Base-by-base conservation (phyloP, 2,329 filamentous ascomycete species). In the Fusarium incarnatum region DNA sequence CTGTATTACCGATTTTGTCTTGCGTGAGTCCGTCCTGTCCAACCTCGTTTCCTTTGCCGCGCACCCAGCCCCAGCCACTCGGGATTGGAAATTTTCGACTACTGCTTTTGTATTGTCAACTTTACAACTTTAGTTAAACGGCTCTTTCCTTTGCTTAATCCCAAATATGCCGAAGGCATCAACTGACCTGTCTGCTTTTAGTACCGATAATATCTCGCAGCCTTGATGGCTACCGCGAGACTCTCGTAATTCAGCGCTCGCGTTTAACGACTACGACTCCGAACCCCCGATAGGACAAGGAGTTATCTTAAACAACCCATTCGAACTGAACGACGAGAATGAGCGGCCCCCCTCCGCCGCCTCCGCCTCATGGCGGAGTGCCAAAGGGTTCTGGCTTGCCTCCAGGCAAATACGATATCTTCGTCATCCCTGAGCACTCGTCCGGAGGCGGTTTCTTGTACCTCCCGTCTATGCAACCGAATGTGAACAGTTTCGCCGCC, bases 401-500 rank as follows among this genome's bases (percentile, higher is more conserved):
- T 5, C 87, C 92, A 2, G 94, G 95, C 58, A 97, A 96, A 78
- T 98, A 97, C 81, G 95, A 98, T 83, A 97, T 98, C 78, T 98
- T 98, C 83, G 92, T 98, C 79, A 94, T 98, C 76, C 95, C 95
- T 10, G 93, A 94, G 48, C 94, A 97, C 80, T 95, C 94, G 13
- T 87, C 94, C 9, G 95, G 95, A 56, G 89, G 90, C 1, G 95
- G 95, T 34, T 98, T 98, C 80, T 84, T 98, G 28, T 98, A 98
- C 79, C 88, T 98, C n/a, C 95, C 95, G 0, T 97, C 94, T 0
- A 81, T 98, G 67, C 88, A 91, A 77, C 92, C 93, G 22, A 93
- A 96, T 76, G 86, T 91, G 76, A 97, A 97, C 80, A 97, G 93
- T 81, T 98, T 98, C 79, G 86, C 94, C 23, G 94, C 94, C 6